phyloP scores from a whole-genome alignment of 805 yeast genomes.

The Candida dajiaensis region DNA sequence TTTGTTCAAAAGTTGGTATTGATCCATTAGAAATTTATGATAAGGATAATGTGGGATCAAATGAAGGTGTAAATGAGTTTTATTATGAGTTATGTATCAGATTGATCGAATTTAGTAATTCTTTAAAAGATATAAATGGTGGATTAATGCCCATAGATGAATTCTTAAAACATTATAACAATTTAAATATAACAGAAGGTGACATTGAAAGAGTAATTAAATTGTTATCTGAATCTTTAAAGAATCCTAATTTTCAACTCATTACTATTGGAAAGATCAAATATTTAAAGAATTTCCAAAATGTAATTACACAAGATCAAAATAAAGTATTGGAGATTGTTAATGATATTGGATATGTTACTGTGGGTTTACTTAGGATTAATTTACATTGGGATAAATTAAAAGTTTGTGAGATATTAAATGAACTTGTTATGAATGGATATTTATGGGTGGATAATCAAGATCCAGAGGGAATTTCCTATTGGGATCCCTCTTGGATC shows the following conservation, averaged over 20 bases:
- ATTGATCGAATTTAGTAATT: conserved; percentile 69
- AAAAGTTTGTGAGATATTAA: conserved; percentile 57
- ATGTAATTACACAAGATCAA: conserved; percentile 63
- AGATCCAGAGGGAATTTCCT: conserved; percentile 35
- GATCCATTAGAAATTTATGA: conserved; percentile 57
- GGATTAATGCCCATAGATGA: conserved; percentile 68
- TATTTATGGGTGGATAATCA: conserved; percentile 77
- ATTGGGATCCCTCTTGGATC: conserved; percentile 78
- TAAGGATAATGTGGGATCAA: conserved; percentile 18
- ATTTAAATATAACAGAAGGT: conserved; percentile 29
- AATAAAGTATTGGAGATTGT: conserved; percentile 68
- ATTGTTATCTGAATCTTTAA: conserved; percentile 66
- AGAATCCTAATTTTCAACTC: conserved; percentile 25
- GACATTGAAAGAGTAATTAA: conserved; percentile 40
- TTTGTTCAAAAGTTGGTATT: conserved; percentile 77
- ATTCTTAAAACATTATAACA: conserved; percentile 31
- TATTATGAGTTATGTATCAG: conserved; percentile 65
- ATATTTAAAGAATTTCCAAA: conserved; percentile 51
- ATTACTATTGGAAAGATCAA: conserved; percentile 48
- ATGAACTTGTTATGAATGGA: conserved; percentile 78
- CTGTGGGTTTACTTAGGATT: conserved; percentile 56
- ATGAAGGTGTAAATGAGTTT: conserved; percentile 37
- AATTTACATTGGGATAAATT: conserved; percentile 70
- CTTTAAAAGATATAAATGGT: conserved; percentile 69
- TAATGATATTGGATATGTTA: conserved; percentile 69